These are phyloP conservation scores for Phlegmacium glaucopus DNA, from an alignment of 768 basidiomycete genomes.

Conservation along the genomic window DNA sequence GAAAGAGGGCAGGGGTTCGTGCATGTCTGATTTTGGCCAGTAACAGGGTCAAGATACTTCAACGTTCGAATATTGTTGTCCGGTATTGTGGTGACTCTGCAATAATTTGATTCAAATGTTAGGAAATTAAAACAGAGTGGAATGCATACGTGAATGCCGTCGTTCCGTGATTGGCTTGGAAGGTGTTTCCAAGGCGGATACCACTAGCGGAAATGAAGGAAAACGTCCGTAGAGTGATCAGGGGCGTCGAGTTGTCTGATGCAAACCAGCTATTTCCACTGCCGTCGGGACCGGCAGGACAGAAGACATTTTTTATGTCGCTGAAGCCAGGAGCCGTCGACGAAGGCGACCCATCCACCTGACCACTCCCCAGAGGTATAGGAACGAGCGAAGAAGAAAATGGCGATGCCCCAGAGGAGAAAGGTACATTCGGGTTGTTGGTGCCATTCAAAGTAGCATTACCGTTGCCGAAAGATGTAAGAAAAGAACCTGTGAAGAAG, in stretches of 20 bases:
- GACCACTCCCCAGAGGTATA: constrained; percentile 60
- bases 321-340: constrained; percentile 57
- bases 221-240: constrained; percentile 77
- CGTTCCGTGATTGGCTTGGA: constrained; percentile 76
- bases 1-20: constrained; percentile 75
- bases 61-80: constrained; percentile 80
- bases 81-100: constrained; percentile 82
- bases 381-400: constrained; percentile 90
- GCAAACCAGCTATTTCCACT: constrained; percentile 85
- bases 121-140: constrained; percentile 2
- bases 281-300: constrained; percentile 80
- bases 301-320: constrained; percentile 70
- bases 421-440: constrained; percentile 84
- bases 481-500: constrained; percentile 88
- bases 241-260: constrained; percentile 61
- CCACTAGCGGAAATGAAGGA: constrained; percentile 73
- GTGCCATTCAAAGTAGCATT: constrained; percentile 51
- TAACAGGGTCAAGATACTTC: constrained; percentile 72
- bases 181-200: constrained; percentile 89
- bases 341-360: constrained; percentile 56
- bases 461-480: constrained; percentile 64
- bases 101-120: constrained; percentile 12
- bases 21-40: constrained; percentile 77
- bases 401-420: constrained; percentile 76
- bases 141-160: constrained; percentile 77